Base-by-base conservation (phyloP, 225 moss, liverwort and hornwort genomes). In the Marchantia paleacea region DNA sequence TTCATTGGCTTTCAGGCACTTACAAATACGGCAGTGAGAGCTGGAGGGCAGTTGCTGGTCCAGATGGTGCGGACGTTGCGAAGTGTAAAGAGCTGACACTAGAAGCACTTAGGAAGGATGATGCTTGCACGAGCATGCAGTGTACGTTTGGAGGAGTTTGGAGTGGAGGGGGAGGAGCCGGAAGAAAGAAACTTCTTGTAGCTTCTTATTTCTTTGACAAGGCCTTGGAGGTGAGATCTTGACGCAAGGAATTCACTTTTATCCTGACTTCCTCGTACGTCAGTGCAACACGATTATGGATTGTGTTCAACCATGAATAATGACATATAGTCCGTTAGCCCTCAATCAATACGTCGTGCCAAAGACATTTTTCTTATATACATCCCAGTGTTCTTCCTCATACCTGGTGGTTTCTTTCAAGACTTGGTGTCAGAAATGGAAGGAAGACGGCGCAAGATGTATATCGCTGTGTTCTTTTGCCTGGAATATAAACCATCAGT, bases 151-250 rank as follows among this genome's bases (percentile, higher is more conserved):
- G 93, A 86, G 96, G 96, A 70, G 71, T 97, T 72, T 97, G 96
- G 96, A 94, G 79, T 85, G 96, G 96, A 70, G 96, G 96, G 63
- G 94, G 92, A 63, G 94, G 96, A 26, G 89, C 81, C 58, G 96
- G 96, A 53, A 85, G 90, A 54, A 82, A 85, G 55, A 90, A 92
- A 25, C 89, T 97, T 52, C 93, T 97, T 72, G 94, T 97, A 78
- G 96, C 96, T 57, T 97, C 96, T 28, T 97, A 91, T 89, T 97
- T 97, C 80, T 97, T 97, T 79, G 96, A 97, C 83, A 94, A 85
- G 76, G 94, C 94, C 31, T 84, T 90, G 26, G 94, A 92, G 85
- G 88, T 88, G 53, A 51, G 81, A 24, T 62, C 1, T 25, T 31
- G 29, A 68, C 29, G 0, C 11, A 29, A 16, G 73, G 28, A 74